Evolutionary conservation across 1,284 basidiomycete genomes (phyloP), one percentile per base, ranked within the genome.

Genomic region (Rhodotorula sp.): DNA sequence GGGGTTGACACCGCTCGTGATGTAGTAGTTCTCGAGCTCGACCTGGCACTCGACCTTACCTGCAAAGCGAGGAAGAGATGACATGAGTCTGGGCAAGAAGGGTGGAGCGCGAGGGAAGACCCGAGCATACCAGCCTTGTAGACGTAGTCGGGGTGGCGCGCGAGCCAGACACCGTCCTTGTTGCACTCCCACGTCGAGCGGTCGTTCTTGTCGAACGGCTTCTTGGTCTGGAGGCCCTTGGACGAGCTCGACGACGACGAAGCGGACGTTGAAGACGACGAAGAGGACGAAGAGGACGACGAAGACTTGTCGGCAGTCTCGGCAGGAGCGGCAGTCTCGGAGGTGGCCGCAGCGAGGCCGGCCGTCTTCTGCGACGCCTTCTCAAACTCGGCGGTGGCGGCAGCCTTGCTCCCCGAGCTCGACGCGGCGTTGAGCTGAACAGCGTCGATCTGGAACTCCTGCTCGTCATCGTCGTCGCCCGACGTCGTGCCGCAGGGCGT

Each of bases 171-270:
- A 3, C 67, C 73, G 12, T 67, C 64, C 55, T 74, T 68, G 5
- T 56, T 59, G 64, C 72, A 73, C 42, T 65, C 46, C 72, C 72
- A 73, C 19, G 72, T 70, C 16, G 57, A n/a, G 27, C 64, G 67
- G 64, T 72, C 67, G 21, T 53, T 46, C 60, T 61, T 65, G 71
- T 57, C 60, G 67, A 63, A 46, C 55, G 54, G 23, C 21, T 54
- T 21, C 27, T 61, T 53, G 34, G 34, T 34, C 34, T 34, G 34
- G 34, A 34, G 34, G 34, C 34, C 34, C 34, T 34, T 34, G 34
- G 34, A 53, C 58, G 55, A 23, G 19, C 25, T 55, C 52, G 25
- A 42, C 54, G 4, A 27, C 34, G 44, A 41, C 14, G 53, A 46
- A 7, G 42, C 45, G 44, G 46, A 9, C 13, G 63, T 4, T 19